Evolutionary conservation across 345 rosid genomes (phyloP).

Genomic region (Cochlearia excelsa): DNA sequence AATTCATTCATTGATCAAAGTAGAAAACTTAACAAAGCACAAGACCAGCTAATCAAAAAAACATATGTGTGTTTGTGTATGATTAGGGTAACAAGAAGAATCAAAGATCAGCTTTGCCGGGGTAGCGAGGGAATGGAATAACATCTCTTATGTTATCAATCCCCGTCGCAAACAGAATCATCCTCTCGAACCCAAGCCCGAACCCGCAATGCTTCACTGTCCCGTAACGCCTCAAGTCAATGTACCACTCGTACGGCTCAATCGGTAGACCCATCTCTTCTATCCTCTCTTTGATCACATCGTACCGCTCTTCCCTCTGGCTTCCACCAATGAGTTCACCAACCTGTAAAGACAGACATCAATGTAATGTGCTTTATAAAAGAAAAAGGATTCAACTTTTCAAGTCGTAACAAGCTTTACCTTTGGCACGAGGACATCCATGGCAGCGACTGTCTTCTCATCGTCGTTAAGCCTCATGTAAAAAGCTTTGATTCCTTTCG

Average conservation of each 20-base stretch:
- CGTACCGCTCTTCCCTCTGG: constrained; percentile 92
- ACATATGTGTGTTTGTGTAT: no score
- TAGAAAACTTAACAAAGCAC: no score
- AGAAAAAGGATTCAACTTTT: no score
- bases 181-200: constrained; percentile 92
- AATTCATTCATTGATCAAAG: no score
- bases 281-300: constrained; percentile 60
- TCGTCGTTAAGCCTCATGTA: constrained; percentile 96
- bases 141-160: constrained; percentile 90
- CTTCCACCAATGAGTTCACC: constrained; percentile 98
- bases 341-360: constrained; percentile 43
- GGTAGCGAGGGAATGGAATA: constrained; percentile 89
- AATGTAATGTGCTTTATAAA: no score
- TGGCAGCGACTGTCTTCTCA: constrained; percentile 84
- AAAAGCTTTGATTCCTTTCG: constrained; percentile 92
- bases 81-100: neutral
- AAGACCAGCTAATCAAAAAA: no score
- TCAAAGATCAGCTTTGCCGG: constrained; percentile 95
- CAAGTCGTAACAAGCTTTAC: constrained; percentile 30
- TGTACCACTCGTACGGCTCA: constrained; percentile 90
- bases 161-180: constrained; percentile 93
- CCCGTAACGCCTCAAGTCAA: constrained; percentile 83
- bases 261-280: constrained; percentile 68
- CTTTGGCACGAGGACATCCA: constrained; percentile 98
- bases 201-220: constrained; percentile 89